A percentile compares a stretch with the other conserved stretches of the same genome.
These are phyloP conservation scores for Pythium dissotocum DNA, from an alignment of 352 stramenopile genomes.

Conservation along the genomic window DNA sequence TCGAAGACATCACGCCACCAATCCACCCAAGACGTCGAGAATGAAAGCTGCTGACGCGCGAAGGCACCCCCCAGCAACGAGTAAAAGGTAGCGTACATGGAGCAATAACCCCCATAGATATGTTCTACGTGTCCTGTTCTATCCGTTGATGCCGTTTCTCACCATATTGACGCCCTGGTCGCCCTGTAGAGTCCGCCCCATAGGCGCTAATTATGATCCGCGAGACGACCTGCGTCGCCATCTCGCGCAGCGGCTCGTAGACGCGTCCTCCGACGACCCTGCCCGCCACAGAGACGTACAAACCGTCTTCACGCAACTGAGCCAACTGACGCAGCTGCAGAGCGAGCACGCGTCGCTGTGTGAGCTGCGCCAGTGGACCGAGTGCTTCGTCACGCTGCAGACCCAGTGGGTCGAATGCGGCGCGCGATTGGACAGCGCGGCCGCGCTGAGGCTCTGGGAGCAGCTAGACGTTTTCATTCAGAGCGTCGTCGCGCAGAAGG, in stretches of 20 bases:
- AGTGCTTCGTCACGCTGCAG: slow-evolving; percentile 21
- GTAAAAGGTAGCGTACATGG: slow-evolving; percentile 10
- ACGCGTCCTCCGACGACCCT: background rate
- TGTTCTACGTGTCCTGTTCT: background rate
- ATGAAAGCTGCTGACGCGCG: slow-evolving; percentile 24
- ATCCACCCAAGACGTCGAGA: background rate
- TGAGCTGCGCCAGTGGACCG: slow-evolving; percentile 18
- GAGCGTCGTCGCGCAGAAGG: background rate
- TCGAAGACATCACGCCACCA: background rate
- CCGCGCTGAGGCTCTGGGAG: slow-evolving; percentile 23
- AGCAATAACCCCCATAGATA: background rate
- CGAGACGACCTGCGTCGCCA: slow-evolving; percentile 10
- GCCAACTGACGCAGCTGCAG: slow-evolving; percentile 4
- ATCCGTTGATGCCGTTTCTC: background rate
- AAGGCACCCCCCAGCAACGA: slow-evolving; percentile 12
- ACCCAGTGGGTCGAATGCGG: slow-evolving; percentile 26
- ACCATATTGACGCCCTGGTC: background rate
- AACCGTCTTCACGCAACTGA: background rate
- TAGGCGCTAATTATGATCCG: background rate
- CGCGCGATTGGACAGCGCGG: slow-evolving; percentile 12
- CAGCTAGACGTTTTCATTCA: slow-evolving; percentile 18
- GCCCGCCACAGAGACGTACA: background rate
- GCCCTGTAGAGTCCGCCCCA: slow-evolving; percentile 6
- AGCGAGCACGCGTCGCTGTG: slow-evolving; percentile 10
- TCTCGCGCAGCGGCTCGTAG: slow-evolving; percentile 12